Conservation (phyloP, 495 filamentous ascomycete species). For the Aspergillus sclerotiicarbonarius region DNA sequence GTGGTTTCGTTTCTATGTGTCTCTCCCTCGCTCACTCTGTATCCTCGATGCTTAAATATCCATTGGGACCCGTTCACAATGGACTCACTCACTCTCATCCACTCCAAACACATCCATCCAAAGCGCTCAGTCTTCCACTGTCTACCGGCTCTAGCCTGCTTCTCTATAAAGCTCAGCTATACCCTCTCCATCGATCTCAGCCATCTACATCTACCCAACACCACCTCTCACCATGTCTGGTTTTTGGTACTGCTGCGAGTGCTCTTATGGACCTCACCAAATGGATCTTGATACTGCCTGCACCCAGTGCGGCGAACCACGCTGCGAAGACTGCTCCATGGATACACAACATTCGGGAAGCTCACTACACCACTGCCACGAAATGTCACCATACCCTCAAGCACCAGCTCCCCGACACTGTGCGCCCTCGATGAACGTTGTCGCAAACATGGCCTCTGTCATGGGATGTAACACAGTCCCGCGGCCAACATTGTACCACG, state of each 20-base stretch:
- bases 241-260: conserved; percentile 1
- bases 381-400: background rate
- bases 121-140: background rate
- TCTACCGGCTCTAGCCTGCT: background rate
- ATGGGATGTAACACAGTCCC: background rate
- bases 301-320: background rate
- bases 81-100: background rate
- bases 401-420: background rate
- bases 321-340: background rate
- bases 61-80: background rate
- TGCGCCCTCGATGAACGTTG: background rate
- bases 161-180: background rate
- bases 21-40: background rate
- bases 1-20: background rate
- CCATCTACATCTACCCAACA: background rate
- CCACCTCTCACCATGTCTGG: background rate
- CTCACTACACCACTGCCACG: conserved; percentile 2
- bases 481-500: background rate
- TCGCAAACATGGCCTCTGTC: background rate
- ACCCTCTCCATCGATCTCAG: background rate
- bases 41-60: conserved; percentile 1
- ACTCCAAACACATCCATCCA: background rate
- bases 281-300: background rate
- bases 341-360: background rate
- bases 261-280: background rate